A percentile compares a stretch with the other conserved stretches of the same genome.
phyloP scores from a whole-genome alignment of 805 yeast species.

The Hanseniaspora nectarophila region DNA sequence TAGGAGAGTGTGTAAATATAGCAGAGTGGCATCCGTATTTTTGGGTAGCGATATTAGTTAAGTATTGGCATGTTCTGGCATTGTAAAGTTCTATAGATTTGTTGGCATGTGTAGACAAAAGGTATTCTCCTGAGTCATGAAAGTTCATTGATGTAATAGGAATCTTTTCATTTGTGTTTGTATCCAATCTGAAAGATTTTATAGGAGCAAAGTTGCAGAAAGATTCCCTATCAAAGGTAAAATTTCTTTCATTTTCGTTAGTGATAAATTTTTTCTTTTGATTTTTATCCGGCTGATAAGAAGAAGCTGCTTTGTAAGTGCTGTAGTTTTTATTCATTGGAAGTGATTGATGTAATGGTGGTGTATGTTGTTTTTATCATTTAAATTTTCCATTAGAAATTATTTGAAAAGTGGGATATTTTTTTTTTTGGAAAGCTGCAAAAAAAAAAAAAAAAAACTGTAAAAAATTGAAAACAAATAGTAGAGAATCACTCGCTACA shows the following conservation, averaged over 20 bases:
- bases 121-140: conserved; percentile 71
- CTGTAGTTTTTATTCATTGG: background rate
- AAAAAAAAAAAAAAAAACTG: no score
- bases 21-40: conserved; percentile 90
- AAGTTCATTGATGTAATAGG: conserved; percentile 62
- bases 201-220: conserved; percentile 29
- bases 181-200: conserved; percentile 43
- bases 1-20: conserved; percentile 61
- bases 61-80: conserved; percentile 51
- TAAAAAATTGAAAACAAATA: no score
- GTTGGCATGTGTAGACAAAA: conserved; percentile 67
- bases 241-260: conserved; percentile 9
- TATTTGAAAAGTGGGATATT: background rate
- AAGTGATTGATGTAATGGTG: background rate
- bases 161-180: conserved; percentile 31
- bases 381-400: background rate
- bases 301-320: conserved; percentile 1
- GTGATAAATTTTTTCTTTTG: conserved; percentile 1
- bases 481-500: no score
- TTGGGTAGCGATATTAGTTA: conserved; percentile 63
- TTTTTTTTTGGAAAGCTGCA: no score
- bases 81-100: conserved; percentile 79
- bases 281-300: conserved; percentile 2
- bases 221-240: conserved; percentile 12
- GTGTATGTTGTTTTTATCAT: background rate